Evolutionary conservation across 2,329 filamentous ascomycete species (phyloP).

Genomic region (Akanthomyces dipterigenus): DNA sequence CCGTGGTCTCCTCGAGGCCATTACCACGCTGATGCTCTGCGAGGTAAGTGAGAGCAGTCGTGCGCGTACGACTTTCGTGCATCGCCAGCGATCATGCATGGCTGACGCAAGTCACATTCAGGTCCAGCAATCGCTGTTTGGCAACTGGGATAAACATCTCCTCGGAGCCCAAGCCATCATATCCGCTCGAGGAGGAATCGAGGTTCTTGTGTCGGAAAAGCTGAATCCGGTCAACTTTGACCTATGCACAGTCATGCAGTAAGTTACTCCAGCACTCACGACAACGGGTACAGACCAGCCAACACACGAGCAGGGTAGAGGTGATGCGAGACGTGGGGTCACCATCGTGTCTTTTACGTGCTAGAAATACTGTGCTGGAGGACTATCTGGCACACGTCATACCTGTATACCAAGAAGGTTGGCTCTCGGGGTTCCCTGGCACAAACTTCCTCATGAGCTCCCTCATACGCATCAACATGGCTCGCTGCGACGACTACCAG

Average conservation of each 20-base stretch:
- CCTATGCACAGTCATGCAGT: constrained; percentile 11
- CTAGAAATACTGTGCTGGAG: background rate
- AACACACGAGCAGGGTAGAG: background rate
- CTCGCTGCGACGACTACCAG: background rate
- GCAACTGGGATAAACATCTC: constrained; percentile 13
- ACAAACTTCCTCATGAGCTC: background rate
- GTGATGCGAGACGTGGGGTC: constrained; percentile 10
- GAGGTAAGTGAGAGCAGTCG: background rate
- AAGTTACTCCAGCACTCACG: background rate
- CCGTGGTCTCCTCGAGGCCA: constrained; percentile 3
- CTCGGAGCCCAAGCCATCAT: constrained; percentile 13
- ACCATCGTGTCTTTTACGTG: background rate
- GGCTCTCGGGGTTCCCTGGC: background rate
- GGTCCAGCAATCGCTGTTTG: constrained; percentile 16
- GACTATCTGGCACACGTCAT: background rate
- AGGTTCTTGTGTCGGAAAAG: background rate
- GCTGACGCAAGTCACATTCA: no score
- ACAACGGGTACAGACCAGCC: background rate
- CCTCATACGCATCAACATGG: constrained; percentile 3
- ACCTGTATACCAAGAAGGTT: constrained; percentile 2
- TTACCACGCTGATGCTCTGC: constrained; percentile 8
- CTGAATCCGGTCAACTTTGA: background rate
- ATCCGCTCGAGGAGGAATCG: constrained; percentile 5
- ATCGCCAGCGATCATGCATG: no score
- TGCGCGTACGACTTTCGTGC: no score